phyloP scores from a whole-genome alignment of 2,329 filamentous ascomycete genomes.

The Cladosporium phlei region DNA sequence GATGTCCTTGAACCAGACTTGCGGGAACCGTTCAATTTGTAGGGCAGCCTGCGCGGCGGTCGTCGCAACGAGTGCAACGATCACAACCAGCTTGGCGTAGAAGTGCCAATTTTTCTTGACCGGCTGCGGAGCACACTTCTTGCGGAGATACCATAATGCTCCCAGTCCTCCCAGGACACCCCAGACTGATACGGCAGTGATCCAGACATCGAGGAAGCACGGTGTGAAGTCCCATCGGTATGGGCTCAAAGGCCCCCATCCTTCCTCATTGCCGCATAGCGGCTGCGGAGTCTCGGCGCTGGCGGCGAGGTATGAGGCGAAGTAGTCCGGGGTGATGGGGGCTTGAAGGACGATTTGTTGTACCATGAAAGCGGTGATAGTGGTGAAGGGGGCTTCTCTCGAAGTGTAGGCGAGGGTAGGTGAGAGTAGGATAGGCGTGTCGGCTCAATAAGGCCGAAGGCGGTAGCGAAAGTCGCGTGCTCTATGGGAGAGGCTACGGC shows the following conservation, averaged over 20 bases:
- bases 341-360: conserved; percentile 14
- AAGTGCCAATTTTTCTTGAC: conserved; percentile 87
- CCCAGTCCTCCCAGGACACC: conserved; percentile 72
- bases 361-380: conserved; percentile 14
- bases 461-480: conserved; percentile 7
- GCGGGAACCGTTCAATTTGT: conserved; percentile 65
- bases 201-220: conserved; percentile 92
- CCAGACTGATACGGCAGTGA: conserved; percentile 69
- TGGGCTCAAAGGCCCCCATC: conserved; percentile 90
- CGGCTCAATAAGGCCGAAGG: neutral
- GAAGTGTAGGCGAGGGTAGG: neutral
- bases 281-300: conserved; percentile 49
- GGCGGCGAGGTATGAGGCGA: conserved; percentile 29
- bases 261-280: conserved; percentile 82
- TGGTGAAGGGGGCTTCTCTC: neutral
- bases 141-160: conserved; percentile 75
- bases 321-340: conserved; percentile 11
- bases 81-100: conserved; percentile 75
- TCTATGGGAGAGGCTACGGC: neutral
- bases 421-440: neutral
- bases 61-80: conserved; percentile 63
- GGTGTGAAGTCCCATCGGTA: conserved; percentile 91
- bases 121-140: conserved; percentile 60
- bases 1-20: conserved; percentile 74
- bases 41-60: conserved; percentile 68